Base-by-base conservation (phyloP, 176 grass and related monocot genomes). In the Phragmites australis region DNA sequence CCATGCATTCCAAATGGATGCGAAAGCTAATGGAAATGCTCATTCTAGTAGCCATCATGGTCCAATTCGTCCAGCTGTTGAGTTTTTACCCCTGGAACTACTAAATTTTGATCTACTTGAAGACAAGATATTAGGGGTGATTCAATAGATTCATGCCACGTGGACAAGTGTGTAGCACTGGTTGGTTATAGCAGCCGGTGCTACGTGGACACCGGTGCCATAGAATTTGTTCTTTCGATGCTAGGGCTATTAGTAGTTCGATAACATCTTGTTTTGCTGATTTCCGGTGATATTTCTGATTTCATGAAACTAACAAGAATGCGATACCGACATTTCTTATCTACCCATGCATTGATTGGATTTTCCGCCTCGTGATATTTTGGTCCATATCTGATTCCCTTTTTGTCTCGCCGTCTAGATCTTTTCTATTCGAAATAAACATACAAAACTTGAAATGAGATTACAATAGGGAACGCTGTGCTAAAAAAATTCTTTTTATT, bases 261-360 rank as follows among this genome's bases (percentile, higher is more conserved):
- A 22, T 66, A 42, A 66, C n/a, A 56, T 65, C 34, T 23, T 18
- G 70, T 3, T 57, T 75, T 56, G 49, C 19, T 34, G 61, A 76
- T 75, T 83, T 67, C 71, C 27, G 56, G 42, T 34, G 65, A 78
- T 60, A 30, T 59, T 26, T 34, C 19, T 46, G 39, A 42, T 76
- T 67, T 44, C 18, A 2, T 23, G 32, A 56, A 47, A 31, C 11
- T 34, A n/a, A 63, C 27, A 37, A 65, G 16, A 39, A 27, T 10
- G 13, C n/a, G 49, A 51, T 18, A 54, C 49, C 39, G 29, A 30
- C 23, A 59, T 59, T 30, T 12, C 26, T 22, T 0, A n/a, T 53
- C 6, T 18, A 8, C 50, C 18, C n/a, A 9, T 8, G n/a, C n/a
- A n/a, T n/a, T n/a, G n/a, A n/a, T n/a, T n/a, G n/a, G n/a, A n/a